Evolutionary conservation across 495 filamentous ascomycete species (phyloP).

Genomic region (Parmelia sp.): DNA sequence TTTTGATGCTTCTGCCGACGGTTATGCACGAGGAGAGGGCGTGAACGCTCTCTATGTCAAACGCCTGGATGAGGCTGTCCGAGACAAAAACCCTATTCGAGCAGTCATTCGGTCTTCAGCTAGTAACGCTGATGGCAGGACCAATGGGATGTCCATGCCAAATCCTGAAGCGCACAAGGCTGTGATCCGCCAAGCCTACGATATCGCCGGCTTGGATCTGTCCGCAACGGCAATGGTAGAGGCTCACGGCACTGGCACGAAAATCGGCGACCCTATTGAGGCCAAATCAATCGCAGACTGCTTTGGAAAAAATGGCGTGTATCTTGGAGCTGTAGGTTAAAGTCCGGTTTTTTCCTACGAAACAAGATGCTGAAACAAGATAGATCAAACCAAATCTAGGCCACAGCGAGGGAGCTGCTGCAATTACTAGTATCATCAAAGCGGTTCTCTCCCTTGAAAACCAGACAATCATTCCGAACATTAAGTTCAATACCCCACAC

Average conservation of each 20-base stretch:
- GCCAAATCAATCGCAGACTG: neutral
- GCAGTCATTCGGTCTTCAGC: slow-evolving; percentile 35
- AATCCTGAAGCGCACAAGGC: slow-evolving; percentile 27
- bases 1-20: slow-evolving; percentile 57
- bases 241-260: slow-evolving; percentile 38
- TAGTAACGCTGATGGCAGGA: slow-evolving; percentile 35
- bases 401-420: slow-evolving; percentile 43
- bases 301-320: slow-evolving; percentile 29
- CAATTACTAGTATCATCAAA: slow-evolving; percentile 23
- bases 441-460: slow-evolving; percentile 21
- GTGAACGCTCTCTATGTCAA: slow-evolving; percentile 37
- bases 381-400: slow-evolving; percentile 44
- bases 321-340: slow-evolving; percentile 28
- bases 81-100: slow-evolving; percentile 33
- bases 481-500: slow-evolving; percentile 27
- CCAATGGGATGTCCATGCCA: slow-evolving; percentile 1
- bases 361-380: no score
- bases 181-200: slow-evolving; percentile 35
- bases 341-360: no score
- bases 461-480: slow-evolving; percentile 25
- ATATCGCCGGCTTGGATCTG: slow-evolving; percentile 11
- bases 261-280: slow-evolving; percentile 29
- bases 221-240: slow-evolving; percentile 32
- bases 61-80: slow-evolving; percentile 31
- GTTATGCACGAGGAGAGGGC: slow-evolving; percentile 59